These are phyloP conservation scores for Mortierella sp. DNA, from an alignment of 371 early-diverging fungal genomes.

Conservation along the genomic window DNA sequence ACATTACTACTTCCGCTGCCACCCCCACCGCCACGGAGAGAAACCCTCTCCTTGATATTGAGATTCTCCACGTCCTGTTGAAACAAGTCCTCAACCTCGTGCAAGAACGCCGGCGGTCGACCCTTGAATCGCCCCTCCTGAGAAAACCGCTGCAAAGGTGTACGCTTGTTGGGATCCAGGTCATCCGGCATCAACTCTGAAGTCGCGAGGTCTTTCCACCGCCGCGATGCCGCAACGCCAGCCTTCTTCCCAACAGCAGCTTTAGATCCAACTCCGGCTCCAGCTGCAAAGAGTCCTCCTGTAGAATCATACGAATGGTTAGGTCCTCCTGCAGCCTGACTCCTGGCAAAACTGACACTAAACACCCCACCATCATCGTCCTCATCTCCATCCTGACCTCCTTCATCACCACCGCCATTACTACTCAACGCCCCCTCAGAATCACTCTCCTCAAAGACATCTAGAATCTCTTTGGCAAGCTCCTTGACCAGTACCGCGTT, in stretches of 20 bases:
- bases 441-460: constrained; percentile 47
- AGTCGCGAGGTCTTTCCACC: background rate
- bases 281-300: constrained; percentile 26
- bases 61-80: constrained; percentile 38
- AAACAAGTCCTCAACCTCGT: constrained; percentile 24
- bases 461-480: constrained; percentile 61
- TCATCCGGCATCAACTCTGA: background rate
- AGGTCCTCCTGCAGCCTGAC: background rate
- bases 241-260: background rate
- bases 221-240: background rate
- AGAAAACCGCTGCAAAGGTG: background rate
- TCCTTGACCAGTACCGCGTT: constrained; percentile 60
- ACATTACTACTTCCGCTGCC: background rate
- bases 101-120: background rate
- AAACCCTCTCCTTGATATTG: constrained; percentile 14
- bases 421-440: constrained; percentile 31
- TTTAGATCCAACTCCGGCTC: background rate
- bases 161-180: constrained; percentile 1
- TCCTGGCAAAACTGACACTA: constrained; percentile 18
- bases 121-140: constrained; percentile 15
- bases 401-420: constrained; percentile 19
- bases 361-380: background rate
- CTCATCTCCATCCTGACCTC: background rate
- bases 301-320: constrained; percentile 14
- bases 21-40: background rate